A percentile compares a stretch with the other conserved stretches of the same genome.
phyloP scores from a whole-genome alignment of 257 asterid species.

The Avicennia marina region DNA sequence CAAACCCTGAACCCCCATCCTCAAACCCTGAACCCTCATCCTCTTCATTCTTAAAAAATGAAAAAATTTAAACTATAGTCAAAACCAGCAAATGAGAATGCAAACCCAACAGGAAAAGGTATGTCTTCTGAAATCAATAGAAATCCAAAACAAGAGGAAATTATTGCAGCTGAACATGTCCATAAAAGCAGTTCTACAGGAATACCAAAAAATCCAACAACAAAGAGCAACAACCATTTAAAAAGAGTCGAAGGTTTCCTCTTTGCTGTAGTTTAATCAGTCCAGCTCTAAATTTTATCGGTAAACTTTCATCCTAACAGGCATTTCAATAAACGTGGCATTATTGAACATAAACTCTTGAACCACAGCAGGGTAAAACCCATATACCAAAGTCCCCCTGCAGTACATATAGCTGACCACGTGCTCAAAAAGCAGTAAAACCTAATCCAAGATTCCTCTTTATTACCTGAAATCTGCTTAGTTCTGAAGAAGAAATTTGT shows the following conservation, averaged over 20 bases:
- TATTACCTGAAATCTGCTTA: too few species aligned
- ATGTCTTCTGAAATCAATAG: not conserved
- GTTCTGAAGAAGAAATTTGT: too few species aligned
- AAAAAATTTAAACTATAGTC: not conserved
- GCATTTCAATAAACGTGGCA: not conserved
- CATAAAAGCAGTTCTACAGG: not conserved
- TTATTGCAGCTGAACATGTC: not conserved
- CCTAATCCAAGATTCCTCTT: too few species aligned
- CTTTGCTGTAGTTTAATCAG: not conserved
- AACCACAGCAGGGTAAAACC: not conserved
- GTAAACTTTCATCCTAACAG: not conserved
- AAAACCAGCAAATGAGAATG: conserved; percentile 8
- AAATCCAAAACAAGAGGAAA: conserved; percentile 1
- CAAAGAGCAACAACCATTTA: not conserved
- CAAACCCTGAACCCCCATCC: conserved; percentile 29
- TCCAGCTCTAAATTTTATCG: not conserved
- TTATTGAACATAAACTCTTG: too few species aligned
- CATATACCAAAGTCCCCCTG: not conserved
- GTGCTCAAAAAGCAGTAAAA: too few species aligned
- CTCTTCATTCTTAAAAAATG: too few species aligned
- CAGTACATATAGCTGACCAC: not conserved
- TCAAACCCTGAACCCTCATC: too few species aligned
- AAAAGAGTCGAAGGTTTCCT: not conserved
- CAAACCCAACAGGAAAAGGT: not conserved
- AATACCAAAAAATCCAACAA: not conserved